Conservation (phyloP, 2,329 filamentous ascomycete species). For the Magnaporthiopsis rhizophila region DNA sequence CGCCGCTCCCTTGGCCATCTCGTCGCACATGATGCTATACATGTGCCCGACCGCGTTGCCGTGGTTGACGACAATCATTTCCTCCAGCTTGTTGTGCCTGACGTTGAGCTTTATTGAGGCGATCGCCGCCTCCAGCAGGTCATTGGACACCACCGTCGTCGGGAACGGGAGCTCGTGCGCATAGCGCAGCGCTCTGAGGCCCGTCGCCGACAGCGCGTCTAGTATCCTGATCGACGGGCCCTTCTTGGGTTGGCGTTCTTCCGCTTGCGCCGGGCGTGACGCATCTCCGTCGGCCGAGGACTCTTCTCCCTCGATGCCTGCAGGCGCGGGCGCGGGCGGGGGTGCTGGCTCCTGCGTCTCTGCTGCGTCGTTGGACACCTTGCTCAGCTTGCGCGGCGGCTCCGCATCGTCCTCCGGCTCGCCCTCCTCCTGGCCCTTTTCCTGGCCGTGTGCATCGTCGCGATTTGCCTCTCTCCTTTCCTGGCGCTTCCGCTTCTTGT, state of each 20-base stretch:
- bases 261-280: constrained; percentile 1
- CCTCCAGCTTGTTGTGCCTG: constrained; percentile 66
- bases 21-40: constrained; percentile 62
- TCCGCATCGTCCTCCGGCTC: constrained; percentile 12
- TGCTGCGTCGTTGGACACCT: constrained; percentile 31
- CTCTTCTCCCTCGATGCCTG: constrained; percentile 6
- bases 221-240: constrained; percentile 66
- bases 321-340: constrained; percentile 12
- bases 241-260: constrained; percentile 18
- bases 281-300: constrained; percentile 9
- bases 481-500: constrained; percentile 34
- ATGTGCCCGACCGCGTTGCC: constrained; percentile 87
- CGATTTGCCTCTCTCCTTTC: constrained; percentile 21
- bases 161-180: constrained; percentile 82
- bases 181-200: constrained; percentile 83
- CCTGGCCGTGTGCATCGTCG: neutral
- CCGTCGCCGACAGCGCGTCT: constrained; percentile 90
- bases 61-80: constrained; percentile 63
- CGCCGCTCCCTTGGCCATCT: constrained; percentile 30
- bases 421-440: constrained; percentile 16
- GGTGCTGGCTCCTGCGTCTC: constrained; percentile 5
- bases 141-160: constrained; percentile 80
- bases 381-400: constrained; percentile 28
- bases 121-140: constrained; percentile 70
- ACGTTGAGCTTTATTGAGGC: constrained; percentile 79